A percentile compares a stretch with the other conserved stretches of the same genome.
Evolutionary conservation across 164 flowering plant genomes (phyloP).

Genomic region (Taxillus chinensis): DNA sequence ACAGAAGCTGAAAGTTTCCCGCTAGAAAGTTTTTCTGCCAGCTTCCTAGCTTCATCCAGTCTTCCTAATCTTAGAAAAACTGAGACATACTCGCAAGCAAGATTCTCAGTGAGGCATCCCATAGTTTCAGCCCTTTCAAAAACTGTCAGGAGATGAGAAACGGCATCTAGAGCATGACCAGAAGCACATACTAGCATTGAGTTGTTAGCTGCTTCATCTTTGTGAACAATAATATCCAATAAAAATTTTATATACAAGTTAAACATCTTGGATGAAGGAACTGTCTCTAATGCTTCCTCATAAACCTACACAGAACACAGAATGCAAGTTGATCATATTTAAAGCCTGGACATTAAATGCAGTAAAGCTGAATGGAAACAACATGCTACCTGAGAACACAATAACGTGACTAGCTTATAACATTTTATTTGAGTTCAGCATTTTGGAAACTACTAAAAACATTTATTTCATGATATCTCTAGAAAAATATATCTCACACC

Average conservation of each 20-base stretch:
- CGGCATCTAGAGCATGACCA: constrained; percentile 15
- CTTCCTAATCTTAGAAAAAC: constrained; percentile 46
- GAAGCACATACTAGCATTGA: constrained; percentile 10
- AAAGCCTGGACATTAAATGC: neutral
- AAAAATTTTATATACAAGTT: constrained; percentile 50
- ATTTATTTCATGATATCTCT: too few relatives aligned
- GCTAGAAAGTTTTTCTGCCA: constrained; percentile 49
- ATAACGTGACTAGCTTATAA: too few relatives aligned
- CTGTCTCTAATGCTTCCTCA: constrained; percentile 52
- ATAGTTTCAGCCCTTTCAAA: constrained; percentile 61
- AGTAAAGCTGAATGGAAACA: neutral
- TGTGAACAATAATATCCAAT: constrained; percentile 32
- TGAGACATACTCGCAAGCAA: constrained; percentile 64
- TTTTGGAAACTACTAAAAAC: too few relatives aligned
- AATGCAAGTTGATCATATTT: constrained; percentile 1
- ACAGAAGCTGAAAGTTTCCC: constrained; percentile 37
- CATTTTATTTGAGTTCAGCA: too few relatives aligned
- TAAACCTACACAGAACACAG: constrained; percentile 40
- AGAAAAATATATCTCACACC: too few relatives aligned
- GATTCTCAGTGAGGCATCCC: constrained; percentile 66
- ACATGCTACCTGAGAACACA: neutral
- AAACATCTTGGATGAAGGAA: constrained; percentile 51
- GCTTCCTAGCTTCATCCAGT: constrained; percentile 54
- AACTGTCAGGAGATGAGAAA: constrained; percentile 37
- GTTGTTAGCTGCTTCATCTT: constrained; percentile 16